Conservation (phyloP, 352 stramenopile genomes). For the Thalassiosira hispida region DNA sequence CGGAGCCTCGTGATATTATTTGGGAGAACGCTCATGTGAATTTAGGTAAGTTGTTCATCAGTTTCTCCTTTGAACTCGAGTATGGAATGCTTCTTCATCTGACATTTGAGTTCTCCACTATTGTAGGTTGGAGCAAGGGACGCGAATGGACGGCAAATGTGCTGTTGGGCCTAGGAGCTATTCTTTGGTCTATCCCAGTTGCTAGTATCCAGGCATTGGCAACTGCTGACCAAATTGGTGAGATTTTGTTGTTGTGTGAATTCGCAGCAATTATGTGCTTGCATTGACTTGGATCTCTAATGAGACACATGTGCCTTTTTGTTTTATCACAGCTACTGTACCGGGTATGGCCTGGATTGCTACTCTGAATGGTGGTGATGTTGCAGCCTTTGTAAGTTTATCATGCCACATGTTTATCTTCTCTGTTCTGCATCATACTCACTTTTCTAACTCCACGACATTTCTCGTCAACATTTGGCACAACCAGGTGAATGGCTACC, state of each 20-base stretch:
- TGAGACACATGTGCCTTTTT: not conserved
- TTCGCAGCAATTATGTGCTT: not conserved
- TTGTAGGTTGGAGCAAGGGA: slow-evolving; percentile 37
- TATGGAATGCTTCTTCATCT: not conserved
- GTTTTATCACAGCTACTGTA: slow-evolving; percentile 25
- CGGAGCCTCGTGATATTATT: slow-evolving; percentile 81
- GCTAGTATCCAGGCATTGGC: slow-evolving; percentile 70
- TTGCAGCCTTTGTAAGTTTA: slow-evolving; percentile 72
- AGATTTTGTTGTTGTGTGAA: slow-evolving; percentile 8
- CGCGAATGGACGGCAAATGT: slow-evolving; percentile 75
- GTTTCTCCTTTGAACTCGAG: not conserved
- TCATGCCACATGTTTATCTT: not conserved
- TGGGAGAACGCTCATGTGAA: slow-evolving; percentile 81
- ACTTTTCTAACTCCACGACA: not conserved
- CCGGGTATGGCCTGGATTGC: slow-evolving; percentile 69
- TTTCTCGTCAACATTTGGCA: not conserved
- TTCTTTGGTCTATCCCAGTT: slow-evolving; percentile 81
- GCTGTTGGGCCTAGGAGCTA: slow-evolving; percentile 67
- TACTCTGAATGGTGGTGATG: slow-evolving; percentile 64
- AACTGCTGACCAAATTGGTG: slow-evolving; percentile 40
- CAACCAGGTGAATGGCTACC: slow-evolving; percentile 79
- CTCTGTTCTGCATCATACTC: not conserved
- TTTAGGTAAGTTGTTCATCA: slow-evolving; percentile 18
- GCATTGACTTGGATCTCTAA: slow-evolving; percentile 5
- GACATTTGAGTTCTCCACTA: not conserved